Conservation (phyloP, 805 yeast species). For the Zygosaccharomyces lentus region DNA sequence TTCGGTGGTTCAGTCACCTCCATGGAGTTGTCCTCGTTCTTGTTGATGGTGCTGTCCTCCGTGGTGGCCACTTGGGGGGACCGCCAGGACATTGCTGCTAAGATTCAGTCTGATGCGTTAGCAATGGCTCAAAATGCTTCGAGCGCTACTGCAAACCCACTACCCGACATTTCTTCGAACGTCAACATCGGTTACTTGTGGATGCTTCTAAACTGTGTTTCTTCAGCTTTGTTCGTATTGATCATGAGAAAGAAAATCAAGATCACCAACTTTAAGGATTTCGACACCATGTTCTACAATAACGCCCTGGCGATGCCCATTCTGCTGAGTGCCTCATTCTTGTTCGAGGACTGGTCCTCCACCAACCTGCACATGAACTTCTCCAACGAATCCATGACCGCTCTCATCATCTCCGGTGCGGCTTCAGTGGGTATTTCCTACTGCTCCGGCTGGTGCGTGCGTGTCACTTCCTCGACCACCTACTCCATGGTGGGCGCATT, state of each 20-base stretch:
- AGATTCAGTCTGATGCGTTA: slow-evolving; percentile 14
- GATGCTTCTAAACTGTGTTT: slow-evolving; percentile 94
- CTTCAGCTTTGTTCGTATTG: slow-evolving; percentile 89
- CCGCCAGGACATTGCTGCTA: slow-evolving; percentile 34
- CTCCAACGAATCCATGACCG: slow-evolving; percentile 63
- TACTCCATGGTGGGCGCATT: slow-evolving; percentile 99
- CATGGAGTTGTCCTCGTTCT: slow-evolving; percentile 84
- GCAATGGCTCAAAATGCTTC: slow-evolving; percentile 17
- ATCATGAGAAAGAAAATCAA: slow-evolving; percentile 97
- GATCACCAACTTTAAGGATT: slow-evolving; percentile 92
- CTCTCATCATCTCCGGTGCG: slow-evolving; percentile 88
- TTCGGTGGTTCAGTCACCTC: slow-evolving; percentile 89
- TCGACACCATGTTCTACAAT: slow-evolving; percentile 98
- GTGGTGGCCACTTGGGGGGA: slow-evolving; percentile 94
- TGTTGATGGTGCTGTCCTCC: slow-evolving; percentile 92
- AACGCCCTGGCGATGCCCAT: slow-evolving; percentile 91
- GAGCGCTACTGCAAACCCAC: slow-evolving; percentile 24
- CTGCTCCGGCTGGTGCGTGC: slow-evolving; percentile 99
- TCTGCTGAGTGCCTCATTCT: slow-evolving; percentile 65
- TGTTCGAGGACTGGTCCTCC: slow-evolving; percentile 90
- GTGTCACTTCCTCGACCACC: slow-evolving; percentile 97
- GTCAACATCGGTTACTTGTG: slow-evolving; percentile 80
- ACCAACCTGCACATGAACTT: slow-evolving; percentile 72
- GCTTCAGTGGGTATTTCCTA: slow-evolving; percentile 96
- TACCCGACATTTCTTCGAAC: slow-evolving; percentile 36